Evolutionary conservation across 768 basidiomycete species (phyloP).

Genomic region (Boletus patriciae): DNA sequence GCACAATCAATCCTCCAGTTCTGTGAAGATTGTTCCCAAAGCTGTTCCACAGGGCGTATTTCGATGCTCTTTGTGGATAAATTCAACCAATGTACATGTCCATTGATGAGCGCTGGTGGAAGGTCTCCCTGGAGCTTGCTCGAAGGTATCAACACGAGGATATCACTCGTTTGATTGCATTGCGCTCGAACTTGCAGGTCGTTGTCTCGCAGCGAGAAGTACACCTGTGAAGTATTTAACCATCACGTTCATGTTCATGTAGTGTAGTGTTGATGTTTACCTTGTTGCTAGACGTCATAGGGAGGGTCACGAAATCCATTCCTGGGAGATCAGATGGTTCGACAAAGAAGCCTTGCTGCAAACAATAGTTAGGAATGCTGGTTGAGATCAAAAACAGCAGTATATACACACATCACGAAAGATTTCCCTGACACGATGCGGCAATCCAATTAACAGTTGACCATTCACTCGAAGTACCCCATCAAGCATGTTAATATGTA

Average conservation of each 20-base stretch:
- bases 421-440: background rate
- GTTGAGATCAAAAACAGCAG: too few relatives aligned
- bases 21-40: constrained; percentile 18
- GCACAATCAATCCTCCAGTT: constrained; percentile 23
- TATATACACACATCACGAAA: background rate
- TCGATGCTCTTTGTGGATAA: constrained; percentile 18
- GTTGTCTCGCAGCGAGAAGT: background rate
- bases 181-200: background rate
- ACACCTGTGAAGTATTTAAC: background rate
- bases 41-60: constrained; percentile 15
- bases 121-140: background rate
- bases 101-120: background rate
- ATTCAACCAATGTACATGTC: constrained; percentile 28
- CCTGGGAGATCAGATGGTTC: background rate
- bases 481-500: background rate
- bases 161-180: background rate
- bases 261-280: background rate
- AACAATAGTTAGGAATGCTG: background rate
- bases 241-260: background rate
- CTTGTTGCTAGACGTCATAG: background rate
- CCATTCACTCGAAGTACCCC: background rate
- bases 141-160: background rate
- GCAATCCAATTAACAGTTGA: background rate
- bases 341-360: background rate
- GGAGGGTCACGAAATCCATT: background rate